phyloP scores from a whole-genome alignment of 768 basidiomycete species.

The Lactifluus volemus region DNA sequence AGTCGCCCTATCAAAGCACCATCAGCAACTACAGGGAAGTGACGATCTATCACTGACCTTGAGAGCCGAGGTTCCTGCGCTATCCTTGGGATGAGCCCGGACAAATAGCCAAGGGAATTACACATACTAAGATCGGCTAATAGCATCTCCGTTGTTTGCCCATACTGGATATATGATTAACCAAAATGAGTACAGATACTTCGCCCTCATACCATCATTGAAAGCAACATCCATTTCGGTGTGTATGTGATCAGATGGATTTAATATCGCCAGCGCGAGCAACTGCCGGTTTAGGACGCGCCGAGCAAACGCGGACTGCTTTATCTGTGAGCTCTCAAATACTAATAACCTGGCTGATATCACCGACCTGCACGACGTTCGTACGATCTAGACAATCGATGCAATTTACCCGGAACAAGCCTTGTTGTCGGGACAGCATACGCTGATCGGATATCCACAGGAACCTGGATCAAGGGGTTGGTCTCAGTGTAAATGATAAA shows the following conservation, averaged over 20 bases:
- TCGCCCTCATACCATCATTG: conserved; percentile 51
- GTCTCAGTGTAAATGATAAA: background rate
- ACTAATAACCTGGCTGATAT: background rate
- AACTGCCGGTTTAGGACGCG: conserved; percentile 70
- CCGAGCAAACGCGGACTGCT: conserved; percentile 84
- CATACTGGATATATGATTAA: conserved; percentile 48
- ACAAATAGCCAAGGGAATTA: background rate
- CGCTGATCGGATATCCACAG: conserved; percentile 70
- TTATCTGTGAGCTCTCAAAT: conserved; percentile 6
- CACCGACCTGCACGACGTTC: conserved; percentile 76
- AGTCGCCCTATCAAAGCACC: conserved; percentile 54
- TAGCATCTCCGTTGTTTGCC: conserved; percentile 98
- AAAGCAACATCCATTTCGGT: conserved; percentile 65
- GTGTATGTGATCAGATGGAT: conserved; percentile 43
- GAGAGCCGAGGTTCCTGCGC: conserved; percentile 91
- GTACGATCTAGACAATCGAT: conserved; percentile 95
- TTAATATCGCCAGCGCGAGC: conserved; percentile 59
- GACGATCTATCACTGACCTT: conserved; percentile 48
- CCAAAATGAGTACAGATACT: background rate
- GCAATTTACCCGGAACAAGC: conserved; percentile 86
- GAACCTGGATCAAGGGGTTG: conserved; percentile 39
- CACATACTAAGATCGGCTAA: conserved; percentile 78
- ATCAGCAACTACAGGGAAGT: background rate
- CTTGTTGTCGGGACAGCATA: conserved; percentile 73
- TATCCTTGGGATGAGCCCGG: conserved; percentile 27